Evolutionary conservation across 306 rosid genomes (phyloP), one percentile per base, ranked within the genome.

Genomic region (Biancaea sappan): DNA sequence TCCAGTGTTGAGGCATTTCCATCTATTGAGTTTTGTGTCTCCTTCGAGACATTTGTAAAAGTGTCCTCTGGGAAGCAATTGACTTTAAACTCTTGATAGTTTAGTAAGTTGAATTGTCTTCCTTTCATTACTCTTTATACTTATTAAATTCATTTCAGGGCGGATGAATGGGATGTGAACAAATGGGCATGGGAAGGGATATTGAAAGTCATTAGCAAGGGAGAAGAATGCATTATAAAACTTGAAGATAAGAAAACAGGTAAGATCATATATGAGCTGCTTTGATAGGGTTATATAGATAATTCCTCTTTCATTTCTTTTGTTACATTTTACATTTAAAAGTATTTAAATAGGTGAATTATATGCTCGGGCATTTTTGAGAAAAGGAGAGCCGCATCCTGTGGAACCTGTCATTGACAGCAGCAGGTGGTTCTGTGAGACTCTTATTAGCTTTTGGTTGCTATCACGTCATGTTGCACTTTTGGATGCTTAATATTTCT

Each of bases 101-200:
- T 69, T 75, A 19, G 32, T 43, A 41, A 53, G 29, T 44, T 5
- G 29, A 12, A 6, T 22, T 9, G 19, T 26, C 11, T 32, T 8
- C 0, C 7, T 15, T 47, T 22, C 19, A 59, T 59, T 1, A 11
- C 26, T 22, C 2, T 24, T 81, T 72, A 80, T 40, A 47, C 62
- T 18, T 61, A n/a, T 43, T 73, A 84, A 81, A 66, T 87, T 78
- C 50, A 56, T 87, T 83, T 62, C 82, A 90, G 99, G 95, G 99
- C 99, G 72, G 99, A 94, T 84, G 99, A 94, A 63, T 94, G 99
- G 99, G 96, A 94, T 92, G 99, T 92, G 60, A 94, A 94, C 83
- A 92, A 90, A 83, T 94, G 99, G 99, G 90, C 84, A 21, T 94
- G 99, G 99, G 96, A 90, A 1, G 99, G 99, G 67, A 71, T 70